Base-by-base conservation (phyloP, 768 basidiomycete species). In the Suillus occidentalis region DNA sequence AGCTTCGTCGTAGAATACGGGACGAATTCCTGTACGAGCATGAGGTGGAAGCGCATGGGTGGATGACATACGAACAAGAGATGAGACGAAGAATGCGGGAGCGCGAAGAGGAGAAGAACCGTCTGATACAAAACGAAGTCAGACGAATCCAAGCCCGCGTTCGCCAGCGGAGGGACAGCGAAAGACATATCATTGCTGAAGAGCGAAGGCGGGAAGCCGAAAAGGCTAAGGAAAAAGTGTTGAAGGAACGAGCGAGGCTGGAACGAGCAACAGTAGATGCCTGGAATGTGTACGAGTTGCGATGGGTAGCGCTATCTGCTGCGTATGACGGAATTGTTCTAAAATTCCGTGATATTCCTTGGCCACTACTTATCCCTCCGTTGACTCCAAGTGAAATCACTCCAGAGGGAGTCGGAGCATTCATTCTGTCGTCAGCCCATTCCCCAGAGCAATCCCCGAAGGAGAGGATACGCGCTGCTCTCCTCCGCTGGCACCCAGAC, bases 401-500 rank as follows among this genome's bases (percentile, higher is more conserved):
- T 12, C 76, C 83, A 8, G 78, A 80, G n/a, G 79, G 79, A n/a
- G 83, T 93, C 58, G 73, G 78, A 22, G 71, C 73, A 57, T 91
- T 94, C 73, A 76, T 94, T 53, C 75, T 91, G 47, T 89, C 89
- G 28, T 80, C 84, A n/a, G 66, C 79, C 18, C 90, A 92, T 74
- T 90, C 90, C 16, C 75, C 77, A 64, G 79, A 78, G 10, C 81
- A 85, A 67, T 79, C 87, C 43, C 82, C 80, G 66, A 90, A 86
- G 73, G 89, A 92, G 62, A 82, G 89, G 64, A 83, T 92, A 65
- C 84, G 86, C 55, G 80, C 75, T 34, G 90, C 89, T 0, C 82
- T 90, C 74, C 83, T 90, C 25, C 81, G 89, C 50, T 93, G 91
- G 91, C 92, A 94, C 72, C 92, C 92, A 4, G 92, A 94, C 75